These are phyloP conservation scores for Claviceps purpurea DNA, from an alignment of 2,329 filamentous ascomycete genomes.

Conservation along the genomic window DNA sequence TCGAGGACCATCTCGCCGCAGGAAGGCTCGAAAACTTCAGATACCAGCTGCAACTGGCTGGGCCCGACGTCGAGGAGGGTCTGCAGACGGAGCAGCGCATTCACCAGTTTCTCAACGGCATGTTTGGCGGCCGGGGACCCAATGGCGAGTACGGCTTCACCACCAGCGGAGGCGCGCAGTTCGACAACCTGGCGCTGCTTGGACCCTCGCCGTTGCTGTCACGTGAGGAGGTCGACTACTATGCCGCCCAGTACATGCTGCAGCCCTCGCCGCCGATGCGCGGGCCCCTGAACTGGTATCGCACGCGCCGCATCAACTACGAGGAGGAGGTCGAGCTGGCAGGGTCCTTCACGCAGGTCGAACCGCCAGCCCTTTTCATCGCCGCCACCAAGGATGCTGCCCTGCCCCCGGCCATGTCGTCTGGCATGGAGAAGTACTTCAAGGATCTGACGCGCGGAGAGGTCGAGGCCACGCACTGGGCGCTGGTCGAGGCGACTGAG, in stretches of 20 bases:
- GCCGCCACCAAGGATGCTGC: slow-evolving; percentile 57
- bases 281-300: slow-evolving; percentile 83
- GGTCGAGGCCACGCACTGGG: slow-evolving; percentile 69
- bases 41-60: slow-evolving; percentile 74
- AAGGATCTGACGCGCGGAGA: slow-evolving; percentile 50
- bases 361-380: slow-evolving; percentile 61
- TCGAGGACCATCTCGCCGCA: slow-evolving; percentile 45
- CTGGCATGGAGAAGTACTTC: slow-evolving; percentile 56
- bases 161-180: slow-evolving; percentile 45
- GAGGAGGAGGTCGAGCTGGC: slow-evolving; percentile 57
- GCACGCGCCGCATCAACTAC: slow-evolving; percentile 57
- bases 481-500: slow-evolving; percentile 56
- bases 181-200: slow-evolving; percentile 49
- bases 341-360: slow-evolving; percentile 40
- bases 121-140: slow-evolving; percentile 54
- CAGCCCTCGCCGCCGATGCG: slow-evolving; percentile 47
- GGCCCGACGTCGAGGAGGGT: slow-evolving; percentile 48
- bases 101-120: slow-evolving; percentile 52
- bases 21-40: slow-evolving; percentile 51
- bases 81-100: slow-evolving; percentile 48
- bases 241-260: slow-evolving; percentile 56
- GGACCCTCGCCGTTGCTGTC: slow-evolving; percentile 45
- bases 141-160: slow-evolving; percentile 45
- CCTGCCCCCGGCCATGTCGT: slow-evolving; percentile 57
- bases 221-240: slow-evolving; percentile 62